Percentiles rank a stretch among this genome's conserved stretches.
Conservation (phyloP, 805 yeast genomes). For the Kodamaea kakaduensis region DNA sequence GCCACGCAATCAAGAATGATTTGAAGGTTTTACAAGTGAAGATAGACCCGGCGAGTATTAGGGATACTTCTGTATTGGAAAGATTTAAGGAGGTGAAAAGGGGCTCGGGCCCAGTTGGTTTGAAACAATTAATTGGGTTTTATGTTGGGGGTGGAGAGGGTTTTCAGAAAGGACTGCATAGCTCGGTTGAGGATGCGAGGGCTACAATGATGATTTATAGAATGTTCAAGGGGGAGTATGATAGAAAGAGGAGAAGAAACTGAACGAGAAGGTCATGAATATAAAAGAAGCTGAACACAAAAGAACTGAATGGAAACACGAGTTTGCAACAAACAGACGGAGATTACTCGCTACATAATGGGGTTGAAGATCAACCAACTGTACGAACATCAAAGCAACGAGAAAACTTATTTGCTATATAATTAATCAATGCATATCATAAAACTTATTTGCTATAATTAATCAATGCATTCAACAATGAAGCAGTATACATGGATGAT, state of each 20-base stretch:
- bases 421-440: too few species aligned
- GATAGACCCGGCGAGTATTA: conserved; percentile 57
- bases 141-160: conserved; percentile 45
- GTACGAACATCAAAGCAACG: too few species aligned
- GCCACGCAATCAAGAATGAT: conserved; percentile 84
- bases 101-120: conserved; percentile 73
- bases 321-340: too few species aligned
- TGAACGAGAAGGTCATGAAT: conserved; percentile 16
- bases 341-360: too few species aligned
- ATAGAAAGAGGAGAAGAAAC: not conserved
- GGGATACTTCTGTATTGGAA: conserved; percentile 70
- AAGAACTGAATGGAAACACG: too few species aligned
- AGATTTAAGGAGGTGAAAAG: conserved; percentile 59
- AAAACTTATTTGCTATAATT: too few species aligned
- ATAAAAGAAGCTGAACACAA: too few species aligned
- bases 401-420: too few species aligned
- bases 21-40: conserved; percentile 60
- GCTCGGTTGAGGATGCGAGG: conserved; percentile 87
- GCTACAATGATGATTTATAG: conserved; percentile 83
- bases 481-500: too few species aligned
- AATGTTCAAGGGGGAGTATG: conserved; percentile 53
- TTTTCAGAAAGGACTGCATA: conserved; percentile 74
- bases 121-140: conserved; percentile 60
- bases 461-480: too few species aligned
- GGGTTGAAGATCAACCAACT: too few species aligned